A percentile compares a stretch with the other conserved stretches of the same genome.
These are phyloP conservation scores for Pholiota adiposa DNA, from an alignment of 1,284 basidiomycete genomes.

Conservation along the genomic window DNA sequence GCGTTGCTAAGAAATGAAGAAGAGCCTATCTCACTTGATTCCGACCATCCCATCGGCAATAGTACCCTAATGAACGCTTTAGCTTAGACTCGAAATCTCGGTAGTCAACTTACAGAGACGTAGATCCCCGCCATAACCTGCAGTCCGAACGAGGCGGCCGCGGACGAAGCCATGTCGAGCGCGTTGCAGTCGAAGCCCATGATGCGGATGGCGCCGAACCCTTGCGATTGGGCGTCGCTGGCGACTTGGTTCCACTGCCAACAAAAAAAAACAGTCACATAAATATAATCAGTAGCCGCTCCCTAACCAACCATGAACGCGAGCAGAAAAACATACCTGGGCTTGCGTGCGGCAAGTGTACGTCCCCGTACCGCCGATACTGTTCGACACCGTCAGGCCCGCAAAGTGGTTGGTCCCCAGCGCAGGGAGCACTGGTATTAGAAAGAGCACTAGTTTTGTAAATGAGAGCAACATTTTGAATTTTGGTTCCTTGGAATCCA, in stretches of 20 bases:
- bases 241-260: conserved; percentile 42
- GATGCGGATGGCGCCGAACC: conserved; percentile 39
- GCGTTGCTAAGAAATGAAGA: not conserved
- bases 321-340: conserved; percentile 26
- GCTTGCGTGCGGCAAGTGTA: conserved; percentile 40
- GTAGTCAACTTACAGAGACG: conserved; percentile 27
- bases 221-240: conserved; percentile 30
- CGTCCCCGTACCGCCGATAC: conserved; percentile 27
- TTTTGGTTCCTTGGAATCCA: not conserved
- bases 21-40: conserved; percentile 28
- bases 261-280: too few species aligned
- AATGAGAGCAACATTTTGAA: not conserved
- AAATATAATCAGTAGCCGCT: too few species aligned
- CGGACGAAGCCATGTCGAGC: conserved; percentile 36
- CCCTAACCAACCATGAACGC: too few species aligned
- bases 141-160: conserved; percentile 34
- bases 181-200: conserved; percentile 42
- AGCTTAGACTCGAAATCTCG: not conserved
- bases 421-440: not conserved
- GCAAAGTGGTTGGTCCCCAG: conserved; percentile 30
- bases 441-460: not conserved
- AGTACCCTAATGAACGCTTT: conserved; percentile 25
- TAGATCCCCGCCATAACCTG: conserved; percentile 39
- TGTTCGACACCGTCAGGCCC: conserved; percentile 37
- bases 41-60: conserved; percentile 26